Conservation (phyloP, 352 stramenopile genomes). For the Globisporangium polare region DNA sequence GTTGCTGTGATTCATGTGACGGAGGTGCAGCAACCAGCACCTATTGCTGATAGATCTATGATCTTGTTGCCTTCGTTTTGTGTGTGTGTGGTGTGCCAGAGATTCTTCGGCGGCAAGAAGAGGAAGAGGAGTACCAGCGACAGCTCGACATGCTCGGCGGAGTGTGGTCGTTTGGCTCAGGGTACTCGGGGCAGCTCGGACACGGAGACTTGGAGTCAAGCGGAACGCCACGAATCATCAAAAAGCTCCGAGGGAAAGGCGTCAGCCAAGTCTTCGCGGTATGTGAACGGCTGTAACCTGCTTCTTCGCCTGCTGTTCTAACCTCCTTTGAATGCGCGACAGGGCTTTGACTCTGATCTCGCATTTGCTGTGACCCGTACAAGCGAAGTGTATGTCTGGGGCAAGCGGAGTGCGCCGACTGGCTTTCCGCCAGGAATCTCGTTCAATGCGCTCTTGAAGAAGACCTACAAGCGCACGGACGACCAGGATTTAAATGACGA, state of each 20-base stretch:
- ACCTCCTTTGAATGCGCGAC: not conserved
- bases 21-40: too few species aligned
- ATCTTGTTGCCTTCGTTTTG: too few species aligned
- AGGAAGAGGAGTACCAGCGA: conserved; percentile 64
- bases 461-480: conserved; percentile 29
- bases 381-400: conserved; percentile 80
- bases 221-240: conserved; percentile 56
- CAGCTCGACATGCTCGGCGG: conserved; percentile 78
- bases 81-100: too few species aligned
- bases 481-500: conserved; percentile 52
- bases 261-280: conserved; percentile 77
- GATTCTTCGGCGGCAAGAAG: conserved; percentile 44
- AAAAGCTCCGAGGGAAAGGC: conserved; percentile 54
- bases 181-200: conserved; percentile 63
- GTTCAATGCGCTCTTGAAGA: conserved; percentile 25
- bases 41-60: too few species aligned
- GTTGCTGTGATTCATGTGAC: too few species aligned
- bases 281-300: not conserved
- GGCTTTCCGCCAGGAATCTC: conserved; percentile 38
- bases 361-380: conserved; percentile 64
- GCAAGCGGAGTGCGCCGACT: conserved; percentile 55
- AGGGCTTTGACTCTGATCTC: conserved; percentile 83
- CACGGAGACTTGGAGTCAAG: conserved; percentile 67
- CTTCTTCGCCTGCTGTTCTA: not conserved
- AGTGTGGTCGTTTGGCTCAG: conserved; percentile 80